Conservation (phyloP, 164 flowering plant genomes). For the Kingdonia uniflora region DNA sequence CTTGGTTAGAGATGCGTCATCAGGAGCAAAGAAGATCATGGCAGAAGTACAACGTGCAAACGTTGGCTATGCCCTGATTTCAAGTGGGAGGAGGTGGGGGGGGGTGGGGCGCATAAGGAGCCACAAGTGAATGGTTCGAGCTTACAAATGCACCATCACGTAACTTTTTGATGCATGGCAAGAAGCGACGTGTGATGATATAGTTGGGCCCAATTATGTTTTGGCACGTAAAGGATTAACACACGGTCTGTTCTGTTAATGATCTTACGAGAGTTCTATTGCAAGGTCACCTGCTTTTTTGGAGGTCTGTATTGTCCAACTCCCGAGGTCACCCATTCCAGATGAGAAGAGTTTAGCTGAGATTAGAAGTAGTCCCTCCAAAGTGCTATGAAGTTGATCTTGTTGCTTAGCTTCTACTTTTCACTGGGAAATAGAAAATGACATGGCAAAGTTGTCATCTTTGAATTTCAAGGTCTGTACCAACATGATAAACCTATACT, state of each 20-base stretch:
- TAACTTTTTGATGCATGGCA: conserved; percentile 62
- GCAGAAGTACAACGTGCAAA: conserved; percentile 52
- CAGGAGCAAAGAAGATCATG: conserved; percentile 58
- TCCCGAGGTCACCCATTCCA: conserved; percentile 63
- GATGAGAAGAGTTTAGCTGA: conserved; percentile 59
- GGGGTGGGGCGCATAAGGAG: no score
- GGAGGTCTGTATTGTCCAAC: conserved; percentile 74
- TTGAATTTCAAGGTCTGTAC: no score
- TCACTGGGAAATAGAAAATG: background rate
- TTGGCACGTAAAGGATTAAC: conserved; percentile 55
- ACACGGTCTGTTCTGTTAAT: conserved; percentile 39
- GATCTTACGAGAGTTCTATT: conserved; percentile 62
- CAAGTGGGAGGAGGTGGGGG: no score
- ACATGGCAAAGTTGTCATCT: no score
- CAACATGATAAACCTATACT: no score
- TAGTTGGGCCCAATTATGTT: conserved; percentile 61
- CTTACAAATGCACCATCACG: conserved; percentile 76
- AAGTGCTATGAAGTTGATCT: conserved; percentile 63
- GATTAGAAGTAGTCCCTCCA: conserved; percentile 66
- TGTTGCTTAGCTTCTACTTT: conserved; percentile 38
- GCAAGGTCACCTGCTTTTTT: conserved; percentile 81
- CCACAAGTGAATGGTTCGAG: conserved; percentile 78
- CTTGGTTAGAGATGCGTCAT: conserved; percentile 59
- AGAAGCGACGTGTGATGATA: conserved; percentile 66
- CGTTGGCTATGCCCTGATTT: conserved; percentile 80